Evolutionary conservation across 2,329 filamentous ascomycete genomes (phyloP), one percentile per base, ranked within the genome.

Genomic region (Hyphodiscus sp.): DNA sequence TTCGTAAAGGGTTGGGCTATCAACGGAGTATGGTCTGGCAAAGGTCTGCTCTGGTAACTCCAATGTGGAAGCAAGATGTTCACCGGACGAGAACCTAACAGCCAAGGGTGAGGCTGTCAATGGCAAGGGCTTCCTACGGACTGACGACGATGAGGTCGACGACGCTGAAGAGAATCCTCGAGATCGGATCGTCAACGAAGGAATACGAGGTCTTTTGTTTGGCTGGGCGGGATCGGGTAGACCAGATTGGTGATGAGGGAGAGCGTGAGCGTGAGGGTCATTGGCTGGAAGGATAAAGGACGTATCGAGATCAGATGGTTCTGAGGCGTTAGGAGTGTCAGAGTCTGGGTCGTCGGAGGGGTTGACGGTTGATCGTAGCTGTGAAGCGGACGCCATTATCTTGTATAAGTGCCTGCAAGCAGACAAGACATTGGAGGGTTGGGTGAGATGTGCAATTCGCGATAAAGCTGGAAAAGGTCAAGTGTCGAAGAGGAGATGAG

Each of bases 1-100:
- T 63, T 82, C 78, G 75, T 84, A 83, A 47, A 84, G 69, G 30
- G 79, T 83, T 56, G 80, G 81, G 65, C 80, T 83, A 67, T 84
- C 80, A 51, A 82, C 67, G 15, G 79, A 78, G 61, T 70, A 77
- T 30, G 77, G 75, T 56, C 80, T 74, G n/a, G 74, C 73, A 64
- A 79, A 81, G 48, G 79, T 70, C n/a, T 79, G 76, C 57, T 73
- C 72, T 43, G 73, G 71, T 20, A 78, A 69, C 55, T 74, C 71
- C 50, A 70, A 67, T 47, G 63, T 69, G 41, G 69, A 68, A 61
- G 63, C 55, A 33, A 65, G 58, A 38, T 62, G 58, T 46, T 72
- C 67, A 53, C 68, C 69, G 26, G 73, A 71, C 20, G 75, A 77
- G 67, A 74, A 78, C 56, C 75, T 70, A 33, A 74, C 72, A 49